Evolutionary conservation across 306 rosid genomes (phyloP), one percentile per base, ranked within the genome.

Genomic region (Medicago ruthenica): DNA sequence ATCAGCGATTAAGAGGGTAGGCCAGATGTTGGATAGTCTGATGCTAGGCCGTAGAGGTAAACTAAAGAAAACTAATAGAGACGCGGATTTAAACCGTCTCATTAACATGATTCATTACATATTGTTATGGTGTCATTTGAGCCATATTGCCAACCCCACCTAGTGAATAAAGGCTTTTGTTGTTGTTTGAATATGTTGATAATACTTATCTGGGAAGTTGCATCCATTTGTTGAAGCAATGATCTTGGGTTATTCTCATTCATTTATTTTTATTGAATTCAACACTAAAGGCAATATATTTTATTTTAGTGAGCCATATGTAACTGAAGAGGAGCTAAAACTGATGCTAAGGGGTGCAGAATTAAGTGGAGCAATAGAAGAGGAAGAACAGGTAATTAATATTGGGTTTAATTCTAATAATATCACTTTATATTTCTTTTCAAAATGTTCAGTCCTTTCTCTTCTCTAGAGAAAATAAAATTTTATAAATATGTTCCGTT

Each of bases 301-400:
- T 64, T 72, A 36, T 68, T 80, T 66, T 85, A 96, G 99, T 66
- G 98, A 96, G 76, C 99, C 99, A 21, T 96, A 89, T 88, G 99
- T 96, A 73, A 96, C 99, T 60, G 99, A 96, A 77, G 99, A 96
- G 45, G 99, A 96, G 80, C 87, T 96, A 77, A 96, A 96, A 82
- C 81, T 92, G 90, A 96, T 96, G 97, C 79, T 96, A 84, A 88
- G 99, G 81, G 99, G 99, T 78, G 99, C 99, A 63, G 99, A 96
- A 66, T 79, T 96, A 86, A 96, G 99, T 64, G 99, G 99, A 71
- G 99, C 98, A 58, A 96, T 96, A 65, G 99, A 96, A 86, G 99
- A 96, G 89, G 99, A 96, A 86, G 99, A 96, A 79, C 99, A 96
- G 97, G 99, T 96, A 88, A 58, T 84, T 77, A 66, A 76, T 62